Percentiles rank a stretch among this genome's conserved stretches.
These are phyloP conservation scores for Monilinia fructicola DNA, from an alignment of 2,329 filamentous ascomycete genomes.

Conservation along the genomic window DNA sequence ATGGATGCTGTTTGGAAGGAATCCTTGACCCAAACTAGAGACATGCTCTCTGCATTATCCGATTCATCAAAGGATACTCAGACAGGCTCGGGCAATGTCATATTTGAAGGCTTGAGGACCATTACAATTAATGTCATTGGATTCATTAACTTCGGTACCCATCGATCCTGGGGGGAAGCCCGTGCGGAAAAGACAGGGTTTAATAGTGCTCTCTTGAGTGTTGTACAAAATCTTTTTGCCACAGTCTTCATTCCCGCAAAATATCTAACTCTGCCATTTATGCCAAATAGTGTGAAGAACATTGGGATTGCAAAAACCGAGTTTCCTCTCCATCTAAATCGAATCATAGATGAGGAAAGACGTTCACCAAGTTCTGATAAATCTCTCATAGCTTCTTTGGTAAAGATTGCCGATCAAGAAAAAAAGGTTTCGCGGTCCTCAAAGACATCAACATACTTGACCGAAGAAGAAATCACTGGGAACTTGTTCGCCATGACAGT, in stretches of 20 bases:
- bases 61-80: slow-evolving; percentile 33
- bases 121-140: slow-evolving; percentile 53
- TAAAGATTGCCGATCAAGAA: slow-evolving; percentile 20
- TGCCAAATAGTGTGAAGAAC: not conserved
- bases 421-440: slow-evolving; percentile 8
- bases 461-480: slow-evolving; percentile 26
- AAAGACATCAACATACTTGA: slow-evolving; percentile 14
- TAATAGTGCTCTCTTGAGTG: slow-evolving; percentile 12
- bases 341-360: slow-evolving; percentile 19
- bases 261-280: not conserved
- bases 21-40: slow-evolving; percentile 38
- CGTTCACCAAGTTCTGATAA: slow-evolving; percentile 24
- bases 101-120: slow-evolving; percentile 41
- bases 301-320: slow-evolving; percentile 4
- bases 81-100: slow-evolving; percentile 40
- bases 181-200: slow-evolving; percentile 1
- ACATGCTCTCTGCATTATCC: slow-evolving; percentile 36
- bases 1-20: slow-evolving; percentile 44
- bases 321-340: slow-evolving; percentile 6
- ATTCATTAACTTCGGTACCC: slow-evolving; percentile 48
- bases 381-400: slow-evolving; percentile 10
- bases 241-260: slow-evolving; percentile 12
- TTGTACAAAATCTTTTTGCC: slow-evolving; percentile 3
- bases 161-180: slow-evolving; percentile 24
- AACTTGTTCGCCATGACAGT: slow-evolving; percentile 42